Evolutionary conservation across 352 stramenopile species (phyloP), one percentile per base, ranked within the genome.

Genomic region (Globisporangium echinulatum): DNA sequence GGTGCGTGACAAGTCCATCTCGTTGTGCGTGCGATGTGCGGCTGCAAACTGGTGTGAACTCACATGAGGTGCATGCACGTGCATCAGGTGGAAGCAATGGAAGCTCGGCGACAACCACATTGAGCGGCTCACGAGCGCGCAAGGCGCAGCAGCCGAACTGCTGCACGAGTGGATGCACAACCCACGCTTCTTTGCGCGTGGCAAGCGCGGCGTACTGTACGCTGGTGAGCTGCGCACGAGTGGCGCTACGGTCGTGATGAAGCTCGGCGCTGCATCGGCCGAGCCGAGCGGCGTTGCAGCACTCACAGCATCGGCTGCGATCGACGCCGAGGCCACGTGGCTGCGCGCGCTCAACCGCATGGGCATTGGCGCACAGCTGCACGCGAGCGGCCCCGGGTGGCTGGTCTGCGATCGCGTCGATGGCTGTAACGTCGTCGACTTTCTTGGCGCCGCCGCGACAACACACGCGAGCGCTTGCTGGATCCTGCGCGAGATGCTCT

Each of bases 201-300:
- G 79, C 39, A 89, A 89, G 53, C 79, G 79, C 14, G 79, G 77
- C 19, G 73, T 89, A 8, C 46, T 89, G 19, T 87, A 85, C 46
- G 68, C 73, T 1, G 79, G 72, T 14, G 59, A 77, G 56, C 47
- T 74, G 46, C 57, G 59, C 8, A 59, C 25, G 5, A 62, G 38
- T 4, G 48, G 55, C 10, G 17, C 38, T 17, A 44, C 56, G 1
- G 76, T 88, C 49, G 79, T 89, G 39, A 75, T 71, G 15, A 89
- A 89, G 63, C 68, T 87, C 19, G 53, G 39, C 46, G 54, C 54
- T 14, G 54, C 54, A n/a, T 59, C 54, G 11, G 19, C 46, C 3
- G 65, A 62, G 15, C 53, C n/a, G 13, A 61, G 57, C 9, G 58
- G 59, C 10, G 51, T 56, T 6, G 66, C 69, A 9, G 63, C 70